Evolutionary conservation across 306 rosid species (phyloP).

Genomic region (Glycine soja): DNA sequence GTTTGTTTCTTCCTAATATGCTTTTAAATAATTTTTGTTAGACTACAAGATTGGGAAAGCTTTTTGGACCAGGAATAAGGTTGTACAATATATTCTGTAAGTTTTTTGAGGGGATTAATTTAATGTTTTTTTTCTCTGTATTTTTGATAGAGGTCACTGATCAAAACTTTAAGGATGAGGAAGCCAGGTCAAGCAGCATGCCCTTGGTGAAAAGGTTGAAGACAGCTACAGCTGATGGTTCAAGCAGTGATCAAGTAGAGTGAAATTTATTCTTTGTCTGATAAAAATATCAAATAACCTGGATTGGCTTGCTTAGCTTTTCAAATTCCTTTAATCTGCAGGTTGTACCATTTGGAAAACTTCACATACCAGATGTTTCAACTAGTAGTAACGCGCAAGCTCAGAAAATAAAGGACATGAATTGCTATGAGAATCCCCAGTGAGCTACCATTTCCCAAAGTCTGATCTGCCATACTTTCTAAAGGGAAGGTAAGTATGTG

Average conservation of each 20-base stretch:
- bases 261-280: slow-evolving; percentile 26
- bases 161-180: slow-evolving; percentile 81
- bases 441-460: slow-evolving; percentile 51
- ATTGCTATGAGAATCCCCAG: slow-evolving; percentile 57
- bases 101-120: background rate
- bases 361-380: slow-evolving; percentile 47
- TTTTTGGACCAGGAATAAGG: slow-evolving; percentile 6
- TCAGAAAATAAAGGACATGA: slow-evolving; percentile 47
- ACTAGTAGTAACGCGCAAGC: slow-evolving; percentile 39
- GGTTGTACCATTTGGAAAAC: slow-evolving; percentile 60
- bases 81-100: slow-evolving; percentile 16
- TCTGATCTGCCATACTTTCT: slow-evolving; percentile 49
- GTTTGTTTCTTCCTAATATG: background rate
- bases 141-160: slow-evolving; percentile 65
- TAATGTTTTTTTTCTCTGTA: slow-evolving; percentile 26
- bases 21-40: slow-evolving; percentile 33
- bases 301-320: slow-evolving; percentile 33
- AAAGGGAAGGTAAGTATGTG: slow-evolving; percentile 52
- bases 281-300: slow-evolving; percentile 24
- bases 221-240: slow-evolving; percentile 53
- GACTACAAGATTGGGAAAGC: slow-evolving; percentile 24
- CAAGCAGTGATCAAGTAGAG: slow-evolving; percentile 60
- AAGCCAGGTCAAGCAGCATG: slow-evolving; percentile 55
- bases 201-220: slow-evolving; percentile 64
- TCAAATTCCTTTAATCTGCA: slow-evolving; percentile 42